A percentile compares a stretch with the other conserved stretches of the same genome.
Evolutionary conservation across 192 early-diverging fungal species (phyloP).

Genomic region (Diversispora epigaea): DNA sequence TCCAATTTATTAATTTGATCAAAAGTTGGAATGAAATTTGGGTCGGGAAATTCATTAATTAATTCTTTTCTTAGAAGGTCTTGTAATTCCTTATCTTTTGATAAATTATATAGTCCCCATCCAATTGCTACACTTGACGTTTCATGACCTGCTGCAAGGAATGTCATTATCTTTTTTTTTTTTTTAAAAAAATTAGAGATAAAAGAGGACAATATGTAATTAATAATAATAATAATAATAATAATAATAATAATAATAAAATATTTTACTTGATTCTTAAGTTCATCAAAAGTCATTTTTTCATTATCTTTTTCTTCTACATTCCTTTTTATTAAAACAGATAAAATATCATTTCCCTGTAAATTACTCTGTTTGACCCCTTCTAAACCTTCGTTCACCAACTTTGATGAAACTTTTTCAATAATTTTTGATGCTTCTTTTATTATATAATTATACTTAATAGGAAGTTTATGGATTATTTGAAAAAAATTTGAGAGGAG

Average conservation of each 20-base stretch:
- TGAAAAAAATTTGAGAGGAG: conserved; percentile 35
- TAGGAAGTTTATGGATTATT: conserved; percentile 33
- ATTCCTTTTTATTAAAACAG: conserved; percentile 44
- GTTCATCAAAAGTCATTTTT: conserved; percentile 42
- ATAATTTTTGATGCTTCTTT: conserved; percentile 33
- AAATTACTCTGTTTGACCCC: conserved; percentile 23
- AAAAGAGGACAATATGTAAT: neutral
- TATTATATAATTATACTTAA: conserved; percentile 21
- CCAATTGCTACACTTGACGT: conserved; percentile 49
- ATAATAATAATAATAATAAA: neutral
- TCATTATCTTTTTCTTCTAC: conserved; percentile 40
- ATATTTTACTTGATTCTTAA: conserved; percentile 43
- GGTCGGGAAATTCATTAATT: conserved; percentile 36
- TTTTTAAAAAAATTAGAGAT: neutral
- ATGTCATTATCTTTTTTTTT: conserved; percentile 10
- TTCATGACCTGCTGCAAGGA: conserved; percentile 53
- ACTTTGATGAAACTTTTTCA: conserved; percentile 35
- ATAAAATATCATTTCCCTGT: conserved; percentile 45
- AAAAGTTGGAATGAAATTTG: conserved; percentile 38
- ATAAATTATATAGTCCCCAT: conserved; percentile 54
- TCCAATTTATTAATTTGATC: conserved; percentile 49
- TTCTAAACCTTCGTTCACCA: conserved; percentile 43
- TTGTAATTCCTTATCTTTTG: conserved; percentile 47
- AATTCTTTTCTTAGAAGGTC: conserved; percentile 47
- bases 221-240: neutral